Base-by-base conservation (phyloP, 148 eudicot species). In the Nepenthes gracilis region DNA sequence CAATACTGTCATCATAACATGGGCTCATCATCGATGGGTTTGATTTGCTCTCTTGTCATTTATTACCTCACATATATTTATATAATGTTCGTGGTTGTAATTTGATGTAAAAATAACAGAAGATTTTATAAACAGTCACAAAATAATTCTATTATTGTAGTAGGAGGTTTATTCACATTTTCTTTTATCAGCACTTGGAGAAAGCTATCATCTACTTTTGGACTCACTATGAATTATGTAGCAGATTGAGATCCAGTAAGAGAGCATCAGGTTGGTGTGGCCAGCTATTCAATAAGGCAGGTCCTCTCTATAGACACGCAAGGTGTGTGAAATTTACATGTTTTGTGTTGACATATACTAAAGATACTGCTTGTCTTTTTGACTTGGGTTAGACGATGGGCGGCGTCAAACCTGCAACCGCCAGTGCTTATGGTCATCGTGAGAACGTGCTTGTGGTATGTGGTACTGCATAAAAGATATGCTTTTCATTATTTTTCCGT, bases 371-470 rank as follows among this genome's bases (percentile, higher is more conserved):
- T 56, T 40, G 34, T 43, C 34, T 34, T 36, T 78, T 78, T 76
- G 71, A 66, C 82, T 54, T 76, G 75, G 78, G 80, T 75, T 72
- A 79, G 84, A 62, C 76, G 71, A 66, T 64, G 64, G 56, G 72
- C 36, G 47, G 65, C 47, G 35, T 51, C 57, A 67, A 54, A 43
- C 59, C 51, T 63, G 60, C 54, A 64, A 54, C 71, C 65, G 64
- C 66, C 33, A 60, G 64, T 45, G 93, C 74, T 32, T 63, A 47
- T 62, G 72, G 71, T 65, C 77, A 48, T 12, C 66, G 67, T 65
- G 62, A 66, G 57, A 52, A 57, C 55, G 67, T 83, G 62, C 60
- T 78, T 63, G 75, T 83, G 86, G 93, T 83, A 86, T 61, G 15
- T 70, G 37, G 61, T 54, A n/a, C 61, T 34, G 2, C 10, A 9